Conservation (phyloP, 2,329 filamentous ascomycete species). For the Aschersonia sp. region DNA sequence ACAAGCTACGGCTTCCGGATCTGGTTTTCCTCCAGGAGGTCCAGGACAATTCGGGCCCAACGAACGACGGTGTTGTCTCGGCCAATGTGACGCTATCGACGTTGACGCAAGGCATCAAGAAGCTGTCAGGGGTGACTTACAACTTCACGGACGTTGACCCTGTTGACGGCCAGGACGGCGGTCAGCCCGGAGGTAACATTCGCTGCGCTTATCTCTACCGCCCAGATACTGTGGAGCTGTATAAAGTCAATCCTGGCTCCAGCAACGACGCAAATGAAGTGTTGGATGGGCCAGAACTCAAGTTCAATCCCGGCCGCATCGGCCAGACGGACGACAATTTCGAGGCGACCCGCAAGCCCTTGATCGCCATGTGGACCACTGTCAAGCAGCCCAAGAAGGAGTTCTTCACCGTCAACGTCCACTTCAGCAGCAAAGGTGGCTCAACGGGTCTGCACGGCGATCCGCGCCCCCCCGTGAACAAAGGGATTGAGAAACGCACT, state of each 20-base stretch:
- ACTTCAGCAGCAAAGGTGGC: slow-evolving; percentile 53
- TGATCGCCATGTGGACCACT: slow-evolving; percentile 51
- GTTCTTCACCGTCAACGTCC: slow-evolving; percentile 61
- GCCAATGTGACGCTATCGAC: slow-evolving; percentile 45
- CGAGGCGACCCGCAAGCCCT: slow-evolving; percentile 48
- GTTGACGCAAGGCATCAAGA: slow-evolving; percentile 36
- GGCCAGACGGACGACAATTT: slow-evolving; percentile 47
- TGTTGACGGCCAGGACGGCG: slow-evolving; percentile 46
- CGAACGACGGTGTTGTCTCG: slow-evolving; percentile 40
- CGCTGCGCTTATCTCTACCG: slow-evolving; percentile 58
- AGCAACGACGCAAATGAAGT: slow-evolving; percentile 41
- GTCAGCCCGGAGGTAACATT: slow-evolving; percentile 57
- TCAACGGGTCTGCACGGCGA: slow-evolving; percentile 51
- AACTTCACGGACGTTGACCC: slow-evolving; percentile 45
- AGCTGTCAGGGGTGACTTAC: slow-evolving; percentile 37
- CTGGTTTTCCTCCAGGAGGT: slow-evolving; percentile 57
- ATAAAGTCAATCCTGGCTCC: slow-evolving; percentile 40
- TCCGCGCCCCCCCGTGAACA: slow-evolving; percentile 50
- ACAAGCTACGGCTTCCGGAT: slow-evolving; percentile 48
- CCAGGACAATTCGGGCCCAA: slow-evolving; percentile 50
- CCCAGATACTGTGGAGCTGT: slow-evolving; percentile 41
- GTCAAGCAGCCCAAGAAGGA: slow-evolving; percentile 32
- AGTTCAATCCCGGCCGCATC: slow-evolving; percentile 55
- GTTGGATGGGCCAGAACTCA: slow-evolving; percentile 36
- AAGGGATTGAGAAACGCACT: slow-evolving; percentile 40